Percentiles rank a stretch among this genome's conserved stretches.
Conservation (phyloP, 345 rosid genomes). For the Orychophragmus violaceus region DNA sequence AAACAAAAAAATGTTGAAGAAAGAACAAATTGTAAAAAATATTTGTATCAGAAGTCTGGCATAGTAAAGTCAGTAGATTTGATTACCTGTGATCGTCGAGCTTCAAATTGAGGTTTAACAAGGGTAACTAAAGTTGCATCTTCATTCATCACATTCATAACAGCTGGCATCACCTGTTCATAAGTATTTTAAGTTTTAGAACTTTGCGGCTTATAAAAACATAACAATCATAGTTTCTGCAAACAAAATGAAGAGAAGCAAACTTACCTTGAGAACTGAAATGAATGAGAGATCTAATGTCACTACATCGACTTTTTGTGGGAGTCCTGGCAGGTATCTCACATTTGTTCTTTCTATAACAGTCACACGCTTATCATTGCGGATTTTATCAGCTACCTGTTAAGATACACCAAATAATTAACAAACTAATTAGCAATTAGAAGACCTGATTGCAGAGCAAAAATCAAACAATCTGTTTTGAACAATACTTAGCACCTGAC, state of each 20-base stretch:
- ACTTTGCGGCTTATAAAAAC: not conserved
- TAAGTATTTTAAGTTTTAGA: not conserved
- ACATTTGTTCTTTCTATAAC: constrained; percentile 82
- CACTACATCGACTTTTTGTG: constrained; percentile 83
- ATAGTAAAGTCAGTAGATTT: not conserved
- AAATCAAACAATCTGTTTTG: not conserved
- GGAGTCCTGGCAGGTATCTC: constrained; percentile 77
- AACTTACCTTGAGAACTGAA: constrained; percentile 70
- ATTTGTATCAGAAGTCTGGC: not conserved
- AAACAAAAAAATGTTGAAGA: not conserved
- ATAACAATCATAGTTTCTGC: not conserved
- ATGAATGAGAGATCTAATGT: constrained; percentile 96
- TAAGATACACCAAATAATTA: not conserved
- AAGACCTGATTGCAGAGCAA: not conserved
- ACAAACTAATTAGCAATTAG: not conserved
- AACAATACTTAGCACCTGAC: constrained; percentile 54
- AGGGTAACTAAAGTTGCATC: constrained; percentile 65
- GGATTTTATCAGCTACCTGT: constrained; percentile 89
- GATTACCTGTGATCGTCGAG: constrained; percentile 80
- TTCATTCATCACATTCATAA: constrained; percentile 76
- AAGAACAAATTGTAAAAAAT: not conserved
- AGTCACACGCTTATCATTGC: constrained; percentile 64
- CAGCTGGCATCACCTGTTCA: constrained; percentile 85
- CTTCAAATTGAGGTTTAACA: constrained; percentile 96
- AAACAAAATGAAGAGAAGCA: not conserved